Conservation (phyloP, 352 stramenopile species). For the Phytopythium oedochilum region DNA sequence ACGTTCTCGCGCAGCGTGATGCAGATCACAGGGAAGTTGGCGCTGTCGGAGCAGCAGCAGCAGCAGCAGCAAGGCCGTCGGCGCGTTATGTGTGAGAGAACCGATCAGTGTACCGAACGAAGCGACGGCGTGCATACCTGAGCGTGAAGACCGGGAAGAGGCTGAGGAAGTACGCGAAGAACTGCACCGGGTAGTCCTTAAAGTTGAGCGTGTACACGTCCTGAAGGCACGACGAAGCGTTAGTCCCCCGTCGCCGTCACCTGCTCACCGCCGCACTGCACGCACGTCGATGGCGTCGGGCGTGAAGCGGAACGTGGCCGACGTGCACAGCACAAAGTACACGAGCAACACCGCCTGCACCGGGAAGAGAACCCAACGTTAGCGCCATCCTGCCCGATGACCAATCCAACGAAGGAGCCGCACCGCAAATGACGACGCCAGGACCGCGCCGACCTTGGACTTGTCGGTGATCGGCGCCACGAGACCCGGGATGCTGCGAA, state of each 20-base stretch:
- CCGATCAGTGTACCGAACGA: no score
- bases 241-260: no score
- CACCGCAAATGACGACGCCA: conserved; percentile 68
- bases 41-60: conserved; percentile 21
- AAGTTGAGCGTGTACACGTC: conserved; percentile 91
- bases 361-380: background rate
- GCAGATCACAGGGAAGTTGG: conserved; percentile 82
- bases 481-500: conserved; percentile 65
- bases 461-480: conserved; percentile 83
- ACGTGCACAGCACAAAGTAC: conserved; percentile 75
- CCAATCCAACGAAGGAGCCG: conserved; percentile 2
- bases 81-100: no score
- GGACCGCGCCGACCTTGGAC: conserved; percentile 54
- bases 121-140: conserved; percentile 22
- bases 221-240: conserved; percentile 13
- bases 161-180: conserved; percentile 84
- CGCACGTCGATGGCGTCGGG: conserved; percentile 74
- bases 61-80: background rate
- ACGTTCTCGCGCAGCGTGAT: conserved; percentile 87
- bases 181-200: conserved; percentile 68
- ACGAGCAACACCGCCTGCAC: conserved; percentile 67
- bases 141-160: conserved; percentile 86
- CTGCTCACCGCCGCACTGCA: background rate
- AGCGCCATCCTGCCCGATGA: background rate
- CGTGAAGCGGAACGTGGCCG: conserved; percentile 76